Base-by-base conservation (phyloP, 805 yeast species). In the Candida michaelii region DNA sequence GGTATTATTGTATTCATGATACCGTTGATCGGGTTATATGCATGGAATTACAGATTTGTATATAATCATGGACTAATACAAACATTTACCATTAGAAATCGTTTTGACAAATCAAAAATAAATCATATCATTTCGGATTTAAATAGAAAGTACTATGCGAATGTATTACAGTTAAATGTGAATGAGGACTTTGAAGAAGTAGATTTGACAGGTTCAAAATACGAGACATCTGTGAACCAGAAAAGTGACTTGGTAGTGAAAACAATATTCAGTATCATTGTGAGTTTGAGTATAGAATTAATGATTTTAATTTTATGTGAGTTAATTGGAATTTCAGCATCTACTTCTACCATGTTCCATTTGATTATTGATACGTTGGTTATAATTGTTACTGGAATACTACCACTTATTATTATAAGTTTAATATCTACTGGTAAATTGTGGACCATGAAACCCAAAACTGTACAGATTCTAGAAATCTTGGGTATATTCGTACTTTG, bases 361-460 rank as follows among this genome's bases (percentile, higher is more conserved):
- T 12, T 68, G 17, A 65, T 73, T 23, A 58, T 77, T 19, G 60
- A 68, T 30, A 37, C 57, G 7, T 53, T 76, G 33, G 66, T 73
- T 23, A 39, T 73, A 8, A 53, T 71, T 5, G 58, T 75, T 15
- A 60, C 72, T 2, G 58, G 71, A 15, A 45, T 72, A n/a, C 64
- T 67, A 36, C 83, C 83, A n/a, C 61, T 67, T 23, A 44, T 66
- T 18, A 57, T 67, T 4, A 50, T 69, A 12, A 59, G 58, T 40
- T 53, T 68, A 31, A 52, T 59, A 24, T 43, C 66, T 13, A 23
- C 29, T 14, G 37, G 37, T 14, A 34, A 14, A 34, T 25, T 34
- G 13, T 21, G 27, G 37, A 4, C 17, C 3, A 6, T 29, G 5
- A 34, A 13, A 11, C 37, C 37, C 4, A 9, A 23, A 14, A 13